A percentile compares a stretch with the other conserved stretches of the same genome.
phyloP scores from a whole-genome alignment of 129 eudicot species.

The Erigeron canadensis region DNA sequence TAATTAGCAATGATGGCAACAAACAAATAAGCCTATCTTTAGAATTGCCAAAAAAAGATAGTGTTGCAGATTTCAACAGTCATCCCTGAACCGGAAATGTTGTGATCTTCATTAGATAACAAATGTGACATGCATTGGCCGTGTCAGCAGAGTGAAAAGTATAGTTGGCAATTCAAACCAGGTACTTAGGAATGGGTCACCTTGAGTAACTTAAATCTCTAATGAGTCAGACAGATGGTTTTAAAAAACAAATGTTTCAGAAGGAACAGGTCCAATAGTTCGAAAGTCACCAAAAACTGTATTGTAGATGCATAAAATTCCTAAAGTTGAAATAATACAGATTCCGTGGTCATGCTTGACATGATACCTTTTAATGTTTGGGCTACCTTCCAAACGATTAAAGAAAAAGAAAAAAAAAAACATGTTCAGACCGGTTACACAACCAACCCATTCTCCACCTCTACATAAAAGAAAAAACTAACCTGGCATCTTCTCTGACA shows the following conservation, averaged over 20 bases:
- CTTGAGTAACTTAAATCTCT: no score
- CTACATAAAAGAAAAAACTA: slow-evolving; percentile 13
- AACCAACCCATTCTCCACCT: not conserved
- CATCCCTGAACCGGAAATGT: not conserved
- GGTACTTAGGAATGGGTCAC: no score
- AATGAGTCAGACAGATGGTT: no score
- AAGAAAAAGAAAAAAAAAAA: not conserved
- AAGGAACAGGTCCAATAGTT: not conserved
- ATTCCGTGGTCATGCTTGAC: not conserved
- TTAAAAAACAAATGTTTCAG: no score
- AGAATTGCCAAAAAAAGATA: not conserved
- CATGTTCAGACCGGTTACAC: not conserved
- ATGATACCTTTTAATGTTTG: no score
- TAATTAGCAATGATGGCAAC: slow-evolving; percentile 2
- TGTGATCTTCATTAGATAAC: not conserved
- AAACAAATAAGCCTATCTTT: not conserved
- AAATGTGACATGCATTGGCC: not conserved
- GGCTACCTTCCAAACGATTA: no score
- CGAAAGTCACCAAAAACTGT: not conserved
- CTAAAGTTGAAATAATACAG: not conserved
- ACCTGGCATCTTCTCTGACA: slow-evolving; percentile 98
- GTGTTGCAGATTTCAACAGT: not conserved
- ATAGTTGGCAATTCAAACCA: not conserved
- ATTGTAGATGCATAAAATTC: not conserved
- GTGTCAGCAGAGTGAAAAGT: not conserved